Conservation (phyloP, 176 grass and related monocot genomes). For the Avena eriantha region DNA sequence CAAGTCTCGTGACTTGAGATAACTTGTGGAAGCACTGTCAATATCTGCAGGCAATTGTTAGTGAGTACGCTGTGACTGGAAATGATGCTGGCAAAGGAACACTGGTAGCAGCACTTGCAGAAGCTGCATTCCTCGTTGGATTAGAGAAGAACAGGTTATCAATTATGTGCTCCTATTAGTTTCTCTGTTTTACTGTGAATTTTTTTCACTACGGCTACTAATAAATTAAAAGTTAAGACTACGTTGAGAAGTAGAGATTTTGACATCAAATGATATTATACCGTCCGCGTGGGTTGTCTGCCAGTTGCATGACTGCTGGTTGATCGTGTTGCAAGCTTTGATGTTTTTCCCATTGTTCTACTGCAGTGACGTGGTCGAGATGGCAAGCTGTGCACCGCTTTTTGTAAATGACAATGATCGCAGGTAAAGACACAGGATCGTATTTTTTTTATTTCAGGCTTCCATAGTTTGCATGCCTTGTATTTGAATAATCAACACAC, state of each 20-base stretch:
- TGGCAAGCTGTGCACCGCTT: constrained; percentile 89
- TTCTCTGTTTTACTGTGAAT: not conserved
- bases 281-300: not conserved
- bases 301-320: not conserved
- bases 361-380: constrained; percentile 84
- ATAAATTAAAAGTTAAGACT: not conserved
- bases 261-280: not conserved
- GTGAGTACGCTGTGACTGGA: constrained; percentile 88
- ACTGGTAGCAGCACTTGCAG: constrained; percentile 83
- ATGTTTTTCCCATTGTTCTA: constrained; percentile 23
- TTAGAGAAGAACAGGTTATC: constrained; percentile 87
- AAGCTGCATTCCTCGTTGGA: constrained; percentile 92
- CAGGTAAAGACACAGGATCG: constrained; percentile 38
- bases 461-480: not conserved
- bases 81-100: constrained; percentile 82
- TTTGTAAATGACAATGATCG: constrained; percentile 90
- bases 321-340: constrained; percentile 12
- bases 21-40: constrained; percentile 12
- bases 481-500: not conserved
- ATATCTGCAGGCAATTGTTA: constrained; percentile 73
- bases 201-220: not conserved
- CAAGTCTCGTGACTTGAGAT: constrained; percentile 9
- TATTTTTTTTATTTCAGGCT: not conserved
- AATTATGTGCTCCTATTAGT: not conserved
- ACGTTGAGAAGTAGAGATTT: not conserved